Evolutionary conservation across 495 filamentous ascomycete genomes (phyloP), one percentile per base, ranked within the genome.

Genomic region (Daldinia grandis): DNA sequence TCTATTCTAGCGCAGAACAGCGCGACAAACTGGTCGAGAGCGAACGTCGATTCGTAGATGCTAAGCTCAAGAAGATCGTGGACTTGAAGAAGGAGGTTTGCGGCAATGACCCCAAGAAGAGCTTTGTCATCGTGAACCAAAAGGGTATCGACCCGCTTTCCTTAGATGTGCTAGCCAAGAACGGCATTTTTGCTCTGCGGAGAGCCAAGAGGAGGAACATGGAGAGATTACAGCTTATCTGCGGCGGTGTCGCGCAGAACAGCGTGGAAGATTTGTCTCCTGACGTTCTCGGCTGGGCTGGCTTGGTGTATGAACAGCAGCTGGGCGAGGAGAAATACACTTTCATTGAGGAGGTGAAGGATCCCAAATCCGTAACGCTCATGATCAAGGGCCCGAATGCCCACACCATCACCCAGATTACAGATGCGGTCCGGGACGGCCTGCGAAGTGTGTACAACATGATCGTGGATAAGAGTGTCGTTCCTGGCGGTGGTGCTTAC

Each of bases 301-400:
- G 95, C 54, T 85, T 92, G 38, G 95, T 99, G 44, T 98, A 99
- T 74, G 95, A 99, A 83, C 94, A 98, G 82, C 92, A 96, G 76
- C 87, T 99, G 4, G 95, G 95, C 58, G 95, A 99, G 84, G 95
- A 99, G 83, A 99, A 99, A 83, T 99, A 92, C 82, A 99, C 95
- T 15, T 99, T 99, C 72, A 87, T 99, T 68, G 96, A 98, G 80
- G 96, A 99, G 64, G 95, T 99, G 71, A 98, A 97, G 86, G 92
- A 98, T 56, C 92, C 95, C 56, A 99, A 98, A 84, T 98, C 96
- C 5, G 96, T 98, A n/a, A 99, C 95, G 19, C 84, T 99, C 12
- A 86, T 99, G 61, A 98, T 99, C 84, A 99, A 99, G 84, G 95
- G 95, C 6, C 95, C 95, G 42, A 99, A 99, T 81, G 84, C 88